A percentile compares a stretch with the other conserved stretches of the same genome.
Conservation (phyloP, 2,329 filamentous ascomycete genomes). For the Lecanicillium sp. region DNA sequence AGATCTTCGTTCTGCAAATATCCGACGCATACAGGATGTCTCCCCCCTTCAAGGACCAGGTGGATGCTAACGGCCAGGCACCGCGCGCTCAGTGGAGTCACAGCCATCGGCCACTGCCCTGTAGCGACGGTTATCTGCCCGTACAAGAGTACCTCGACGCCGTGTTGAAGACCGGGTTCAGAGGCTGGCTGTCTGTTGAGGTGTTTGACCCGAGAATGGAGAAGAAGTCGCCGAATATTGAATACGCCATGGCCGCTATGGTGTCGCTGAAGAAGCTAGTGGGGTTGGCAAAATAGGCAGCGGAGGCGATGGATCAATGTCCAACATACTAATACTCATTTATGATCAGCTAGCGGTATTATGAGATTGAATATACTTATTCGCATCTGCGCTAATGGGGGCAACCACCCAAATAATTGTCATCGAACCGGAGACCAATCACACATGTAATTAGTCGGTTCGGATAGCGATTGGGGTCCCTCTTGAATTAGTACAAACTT, state of each 20-base stretch:
- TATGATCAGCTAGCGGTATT: no score
- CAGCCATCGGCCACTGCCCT: constrained; percentile 61
- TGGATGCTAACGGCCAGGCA: constrained; percentile 39
- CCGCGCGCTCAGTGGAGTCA: constrained; percentile 64
- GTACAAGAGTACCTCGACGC: constrained; percentile 56
- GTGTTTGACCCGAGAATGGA: constrained; percentile 57
- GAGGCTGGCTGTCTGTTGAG: constrained; percentile 61
- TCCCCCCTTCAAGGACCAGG: constrained; percentile 40
- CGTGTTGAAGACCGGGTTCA: constrained; percentile 60
- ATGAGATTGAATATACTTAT: no score
- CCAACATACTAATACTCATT: no score
- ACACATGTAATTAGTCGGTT: no score
- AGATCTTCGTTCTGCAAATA: constrained; percentile 69
- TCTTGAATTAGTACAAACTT: no score
- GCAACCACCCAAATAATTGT: no score
- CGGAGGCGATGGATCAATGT: not conserved
- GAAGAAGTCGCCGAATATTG: constrained; percentile 26
- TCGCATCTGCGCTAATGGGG: no score
- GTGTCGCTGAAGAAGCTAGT: constrained; percentile 25
- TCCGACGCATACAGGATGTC: constrained; percentile 63
- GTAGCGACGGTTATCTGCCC: constrained; percentile 63
- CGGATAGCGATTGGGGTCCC: no score
- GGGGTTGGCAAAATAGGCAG: not conserved
- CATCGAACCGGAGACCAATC: no score
- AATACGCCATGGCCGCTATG: constrained; percentile 45